Percentiles rank a stretch among this genome's conserved stretches.
These are phyloP conservation scores for Grosmannia clavigera DNA, from an alignment of 2,329 filamentous ascomycete species.

Conservation along the genomic window DNA sequence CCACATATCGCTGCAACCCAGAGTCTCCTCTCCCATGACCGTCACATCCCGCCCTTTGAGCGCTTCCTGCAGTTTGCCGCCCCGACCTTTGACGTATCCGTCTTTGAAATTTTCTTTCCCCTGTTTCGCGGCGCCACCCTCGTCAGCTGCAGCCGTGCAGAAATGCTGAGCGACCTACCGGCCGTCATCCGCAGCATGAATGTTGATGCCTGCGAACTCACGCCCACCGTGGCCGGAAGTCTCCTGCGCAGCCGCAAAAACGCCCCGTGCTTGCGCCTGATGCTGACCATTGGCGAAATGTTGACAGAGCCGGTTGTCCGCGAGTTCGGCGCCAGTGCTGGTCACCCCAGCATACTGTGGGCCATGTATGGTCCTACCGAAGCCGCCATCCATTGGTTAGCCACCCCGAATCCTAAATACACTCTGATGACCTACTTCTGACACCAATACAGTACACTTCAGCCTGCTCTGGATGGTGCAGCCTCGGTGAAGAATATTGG, in stretches of 20 bases:
- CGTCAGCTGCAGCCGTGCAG: slow-evolving; percentile 53
- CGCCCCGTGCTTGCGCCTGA: slow-evolving; percentile 54
- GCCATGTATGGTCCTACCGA: slow-evolving; percentile 95
- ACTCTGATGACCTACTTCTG: neutral
- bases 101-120: slow-evolving; percentile 92
- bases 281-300: slow-evolving; percentile 91
- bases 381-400: slow-evolving; percentile 69
- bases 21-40: slow-evolving; percentile 68
- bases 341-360: slow-evolving; percentile 55
- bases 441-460: slow-evolving; percentile 45
- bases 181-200: slow-evolving; percentile 49
- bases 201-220: slow-evolving; percentile 78
- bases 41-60: slow-evolving; percentile 60
- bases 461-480: slow-evolving; percentile 44
- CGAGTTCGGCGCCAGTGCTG: slow-evolving; percentile 57
- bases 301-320: slow-evolving; percentile 62
- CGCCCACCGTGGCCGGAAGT: slow-evolving; percentile 74
- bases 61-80: slow-evolving; percentile 87
- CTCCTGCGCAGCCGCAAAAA: slow-evolving; percentile 54
- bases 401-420: neutral
- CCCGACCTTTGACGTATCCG: slow-evolving; percentile 86
- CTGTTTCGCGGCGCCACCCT: slow-evolving; percentile 62
- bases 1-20: slow-evolving; percentile 73
- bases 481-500: slow-evolving; percentile 61
- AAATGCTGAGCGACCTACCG: slow-evolving; percentile 65